Percentiles rank a stretch among this genome's conserved stretches.
Conservation (phyloP, 73 alveolate genomes). For the Urostyla sp. region DNA sequence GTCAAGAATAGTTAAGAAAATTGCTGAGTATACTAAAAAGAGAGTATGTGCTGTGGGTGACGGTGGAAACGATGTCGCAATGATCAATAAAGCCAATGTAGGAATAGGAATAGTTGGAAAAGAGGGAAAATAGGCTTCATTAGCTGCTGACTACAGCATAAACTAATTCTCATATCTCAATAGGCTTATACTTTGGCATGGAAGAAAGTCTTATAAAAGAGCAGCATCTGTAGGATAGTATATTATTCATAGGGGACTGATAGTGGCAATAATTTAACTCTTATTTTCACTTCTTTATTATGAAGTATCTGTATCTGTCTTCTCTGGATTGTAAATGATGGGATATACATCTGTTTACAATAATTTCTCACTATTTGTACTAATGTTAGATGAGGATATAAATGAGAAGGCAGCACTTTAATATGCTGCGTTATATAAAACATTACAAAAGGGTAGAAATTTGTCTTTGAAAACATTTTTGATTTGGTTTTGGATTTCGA, state of each 20-base stretch:
- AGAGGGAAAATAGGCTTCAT: slow-evolving; percentile 95
- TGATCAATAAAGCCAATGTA: slow-evolving; percentile 88
- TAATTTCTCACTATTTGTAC: slow-evolving; percentile 85
- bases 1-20: slow-evolving; percentile 83
- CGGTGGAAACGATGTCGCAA: slow-evolving; percentile 98
- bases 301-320: slow-evolving; percentile 72
- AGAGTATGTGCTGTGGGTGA: slow-evolving; percentile 95
- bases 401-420: slow-evolving; percentile 57
- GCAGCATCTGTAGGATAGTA: slow-evolving; percentile 80
- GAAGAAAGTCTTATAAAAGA: slow-evolving; percentile 88
- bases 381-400: slow-evolving; percentile 79
- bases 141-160: slow-evolving; percentile 90
- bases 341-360: slow-evolving; percentile 91
- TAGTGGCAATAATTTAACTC: slow-evolving; percentile 80
- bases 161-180: slow-evolving; percentile 75
- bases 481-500: slow-evolving; percentile 73
- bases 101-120: slow-evolving; percentile 96
- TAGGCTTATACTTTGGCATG: slow-evolving; percentile 91
- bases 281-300: slow-evolving; percentile 81
- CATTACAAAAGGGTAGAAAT: slow-evolving; percentile 68
- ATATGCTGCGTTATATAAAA: slow-evolving; percentile 71
- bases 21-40: slow-evolving; percentile 76
- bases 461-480: slow-evolving; percentile 68
- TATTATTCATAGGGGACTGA: slow-evolving; percentile 90
- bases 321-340: slow-evolving; percentile 78